A percentile compares a stretch with the other conserved stretches of the same genome.
These are phyloP conservation scores for Hygrocybe coccinea DNA, from an alignment of 768 basidiomycete species.

Conservation along the genomic window DNA sequence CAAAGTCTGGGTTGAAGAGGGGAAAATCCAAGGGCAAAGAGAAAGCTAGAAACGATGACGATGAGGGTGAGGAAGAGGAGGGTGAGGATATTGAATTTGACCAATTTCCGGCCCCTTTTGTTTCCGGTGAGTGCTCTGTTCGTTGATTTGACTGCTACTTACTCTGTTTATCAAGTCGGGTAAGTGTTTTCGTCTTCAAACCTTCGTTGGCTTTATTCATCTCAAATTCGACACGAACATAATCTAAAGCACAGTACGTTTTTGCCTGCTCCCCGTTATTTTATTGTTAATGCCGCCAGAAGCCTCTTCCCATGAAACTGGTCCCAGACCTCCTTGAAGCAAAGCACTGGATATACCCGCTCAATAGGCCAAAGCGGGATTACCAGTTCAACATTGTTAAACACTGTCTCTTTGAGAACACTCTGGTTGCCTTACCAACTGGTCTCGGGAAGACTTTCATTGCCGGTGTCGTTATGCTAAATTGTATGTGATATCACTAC, in stretches of 20 bases:
- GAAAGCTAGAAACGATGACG: slow-evolving; percentile 45
- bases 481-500: slow-evolving; percentile 48
- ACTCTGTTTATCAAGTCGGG: slow-evolving; percentile 40
- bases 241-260: slow-evolving; percentile 16
- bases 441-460: slow-evolving; percentile 98
- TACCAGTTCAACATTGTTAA: slow-evolving; percentile 94
- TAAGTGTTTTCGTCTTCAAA: slow-evolving; percentile 29
- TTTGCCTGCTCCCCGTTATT: background rate
- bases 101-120: slow-evolving; percentile 79
- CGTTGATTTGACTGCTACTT: background rate
- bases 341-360: slow-evolving; percentile 87
- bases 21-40: slow-evolving; percentile 51
- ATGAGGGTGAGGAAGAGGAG: slow-evolving; percentile 50
- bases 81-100: slow-evolving; percentile 67
- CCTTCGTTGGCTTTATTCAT: background rate
- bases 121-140: slow-evolving; percentile 47
- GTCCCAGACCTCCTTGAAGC: slow-evolving; percentile 70
- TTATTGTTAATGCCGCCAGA: background rate
- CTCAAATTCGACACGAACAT: slow-evolving; percentile 4
- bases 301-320: slow-evolving; percentile 78
- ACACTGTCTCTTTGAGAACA: slow-evolving; percentile 84
- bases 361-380: slow-evolving; percentile 81
- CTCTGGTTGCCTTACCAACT: slow-evolving; percentile 90
- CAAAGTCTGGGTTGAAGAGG: slow-evolving; percentile 68
- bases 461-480: slow-evolving; percentile 94